Conservation (phyloP, 768 basidiomycete genomes). For the Dacryopinax primogenitus region DNA sequence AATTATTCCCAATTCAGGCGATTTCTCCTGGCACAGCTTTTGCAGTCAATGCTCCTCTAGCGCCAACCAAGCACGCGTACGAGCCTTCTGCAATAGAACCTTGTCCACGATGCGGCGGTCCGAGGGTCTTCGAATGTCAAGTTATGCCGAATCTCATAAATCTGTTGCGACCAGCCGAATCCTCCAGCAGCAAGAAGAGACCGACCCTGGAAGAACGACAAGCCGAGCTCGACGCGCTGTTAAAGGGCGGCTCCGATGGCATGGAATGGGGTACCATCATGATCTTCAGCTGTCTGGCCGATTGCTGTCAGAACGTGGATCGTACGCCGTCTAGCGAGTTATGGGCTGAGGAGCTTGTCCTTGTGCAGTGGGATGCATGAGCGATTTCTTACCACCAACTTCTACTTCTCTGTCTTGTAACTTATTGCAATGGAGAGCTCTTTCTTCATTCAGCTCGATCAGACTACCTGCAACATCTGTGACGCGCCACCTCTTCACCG, state of each 20-base stretch:
- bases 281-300: conserved; percentile 73
- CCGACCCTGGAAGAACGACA: conserved; percentile 57
- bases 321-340: conserved; percentile 27
- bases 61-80: conserved; percentile 40
- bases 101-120: conserved; percentile 55
- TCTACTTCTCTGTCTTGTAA: too few species aligned
- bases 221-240: conserved; percentile 42
- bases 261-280: conserved; percentile 96
- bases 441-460: too few species aligned
- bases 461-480: too few species aligned
- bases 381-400: too few species aligned
- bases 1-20: conserved; percentile 52
- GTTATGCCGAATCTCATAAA: conserved; percentile 91
- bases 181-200: conserved; percentile 22
- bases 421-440: too few species aligned
- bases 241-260: conserved; percentile 39
- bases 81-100: conserved; percentile 40
- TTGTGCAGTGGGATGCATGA: conserved; percentile 59
- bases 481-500: too few species aligned
- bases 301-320: conserved; percentile 48
- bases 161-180: conserved; percentile 35
- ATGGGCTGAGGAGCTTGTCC: conserved; percentile 66
- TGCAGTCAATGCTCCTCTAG: conserved; percentile 45
- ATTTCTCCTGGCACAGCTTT: conserved; percentile 29
- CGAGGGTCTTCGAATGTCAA: conserved; percentile 80